Conservation (phyloP, 139 green algal species). For the Coccomyxa sp. region DNA sequence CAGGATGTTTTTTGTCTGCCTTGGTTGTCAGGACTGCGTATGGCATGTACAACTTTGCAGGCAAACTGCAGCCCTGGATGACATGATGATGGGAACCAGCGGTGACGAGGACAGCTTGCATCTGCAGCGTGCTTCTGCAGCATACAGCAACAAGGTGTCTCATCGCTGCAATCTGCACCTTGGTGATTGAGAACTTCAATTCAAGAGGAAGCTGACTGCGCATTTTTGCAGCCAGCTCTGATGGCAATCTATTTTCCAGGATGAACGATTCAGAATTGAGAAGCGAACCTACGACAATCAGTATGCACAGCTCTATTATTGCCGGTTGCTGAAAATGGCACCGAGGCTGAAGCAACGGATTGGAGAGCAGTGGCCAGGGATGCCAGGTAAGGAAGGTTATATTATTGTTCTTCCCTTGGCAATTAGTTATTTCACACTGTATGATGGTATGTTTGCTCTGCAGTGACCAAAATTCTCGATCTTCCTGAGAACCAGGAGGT, state of each 20-base stretch:
- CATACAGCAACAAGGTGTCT: not conserved
- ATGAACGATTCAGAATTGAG: conserved; percentile 6
- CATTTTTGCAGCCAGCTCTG: too few relatives aligned
- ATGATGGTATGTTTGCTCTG: not conserved
- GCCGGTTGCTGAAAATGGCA: conserved; percentile 64
- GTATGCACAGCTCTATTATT: conserved; percentile 93
- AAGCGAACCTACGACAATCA: conserved; percentile 46
- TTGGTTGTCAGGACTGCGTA: too few relatives aligned
- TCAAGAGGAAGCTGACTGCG: too few relatives aligned
- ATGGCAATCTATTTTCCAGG: not conserved
- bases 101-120: not conserved
- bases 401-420: not conserved
- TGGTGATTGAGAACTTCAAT: too few relatives aligned
- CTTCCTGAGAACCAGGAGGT: conserved; percentile 72
- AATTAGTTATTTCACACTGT: not conserved
- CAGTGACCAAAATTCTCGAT: conserved; percentile 59
- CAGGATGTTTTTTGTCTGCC: too few relatives aligned
- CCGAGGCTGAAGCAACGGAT: conserved; percentile 35
- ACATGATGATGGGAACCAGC: not conserved
- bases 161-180: not conserved
- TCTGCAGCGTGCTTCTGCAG: not conserved
- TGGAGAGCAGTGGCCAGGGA: conserved; percentile 58
- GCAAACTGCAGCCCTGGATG: not conserved
- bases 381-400: conserved; percentile 35
- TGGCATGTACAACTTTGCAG: too few relatives aligned